These are phyloP conservation scores for Phytophthora rubi DNA, from an alignment of 352 stramenopile species.

Conservation along the genomic window DNA sequence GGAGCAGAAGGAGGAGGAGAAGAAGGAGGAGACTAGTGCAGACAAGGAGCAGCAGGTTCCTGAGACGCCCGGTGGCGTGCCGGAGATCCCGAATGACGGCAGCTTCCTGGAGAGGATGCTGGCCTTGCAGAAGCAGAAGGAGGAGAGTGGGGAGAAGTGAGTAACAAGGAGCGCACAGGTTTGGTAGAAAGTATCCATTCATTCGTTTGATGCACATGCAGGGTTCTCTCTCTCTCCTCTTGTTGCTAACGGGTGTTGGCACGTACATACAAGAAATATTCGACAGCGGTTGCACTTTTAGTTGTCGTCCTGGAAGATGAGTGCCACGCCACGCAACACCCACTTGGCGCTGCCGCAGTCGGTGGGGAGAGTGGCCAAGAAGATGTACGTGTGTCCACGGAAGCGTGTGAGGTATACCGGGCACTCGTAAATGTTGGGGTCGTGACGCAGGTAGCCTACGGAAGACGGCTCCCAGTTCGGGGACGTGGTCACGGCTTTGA, in stretches of 20 bases:
- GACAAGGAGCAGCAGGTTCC: slow-evolving; percentile 33
- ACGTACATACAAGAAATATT: slow-evolving; percentile 19
- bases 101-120: slow-evolving; percentile 83
- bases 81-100: slow-evolving; percentile 82
- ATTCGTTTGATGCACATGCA: slow-evolving; percentile 21
- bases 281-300: slow-evolving; percentile 44
- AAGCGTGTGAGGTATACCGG: slow-evolving; percentile 98
- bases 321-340: slow-evolving; percentile 93
- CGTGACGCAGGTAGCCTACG: slow-evolving; percentile 95
- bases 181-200: slow-evolving; percentile 10
- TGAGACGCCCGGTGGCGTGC: slow-evolving; percentile 73
- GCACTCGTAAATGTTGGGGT: slow-evolving; percentile 94
- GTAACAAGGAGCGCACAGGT: neutral
- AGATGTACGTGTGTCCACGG: slow-evolving; percentile 96
- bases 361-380: slow-evolving; percentile 95
- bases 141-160: slow-evolving; percentile 28
- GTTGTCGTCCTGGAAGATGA: slow-evolving; percentile 96
- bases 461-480: slow-evolving; percentile 94
- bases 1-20: slow-evolving; percentile 29
- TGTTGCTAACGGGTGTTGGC: slow-evolving; percentile 11
- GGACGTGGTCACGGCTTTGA: slow-evolving; percentile 95
- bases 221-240: slow-evolving; percentile 5
- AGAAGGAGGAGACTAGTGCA: slow-evolving; percentile 21
- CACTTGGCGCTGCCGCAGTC: slow-evolving; percentile 93
- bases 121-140: slow-evolving; percentile 57